Base-by-base conservation (phyloP, 208 protist species). In the Phytomonas francai region DNA sequence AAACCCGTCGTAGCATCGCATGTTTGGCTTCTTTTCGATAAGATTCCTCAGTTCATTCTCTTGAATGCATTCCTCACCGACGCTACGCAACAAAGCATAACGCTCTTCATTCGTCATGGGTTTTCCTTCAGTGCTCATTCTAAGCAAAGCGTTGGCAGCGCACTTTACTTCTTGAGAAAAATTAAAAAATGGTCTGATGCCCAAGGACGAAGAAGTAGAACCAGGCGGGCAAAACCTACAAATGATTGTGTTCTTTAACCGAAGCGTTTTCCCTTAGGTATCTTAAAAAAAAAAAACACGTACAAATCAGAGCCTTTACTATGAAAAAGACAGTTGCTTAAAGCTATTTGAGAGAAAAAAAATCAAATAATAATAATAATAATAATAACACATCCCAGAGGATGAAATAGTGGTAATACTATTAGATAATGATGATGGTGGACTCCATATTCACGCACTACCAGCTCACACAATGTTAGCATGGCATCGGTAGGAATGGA, bases 1-100 rank as follows among this genome's bases (percentile, higher is more conserved):
- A 76, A 99, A 99, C 33, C 99, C 99, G 77, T 99, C 98, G 84
- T 99, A 99, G 68, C 87, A 96, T 62, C 88, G 90, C 39, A 97
- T 88, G 42, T 73, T 75, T 2, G 90, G 82, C 78, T 98, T 99
- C 73, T 97, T 97, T 42, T 81, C 76, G 16, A 99, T 59, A 1
- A 99, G 72, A 39, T 83, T 83, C 8, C 74, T 76, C 25, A 99
- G 83, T 75, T 99, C 98, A 30, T 71, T 83, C 34, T 96, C 89
- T 61, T 95, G 77, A 57, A 98, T 95, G 79, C 97, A 98, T 81
- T 99, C 98, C 77, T 99, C 98, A 56, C 91, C 97, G 16, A 99
- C 95, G 36, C 82, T 90, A 33, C 84, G 91, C 12, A 98, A 67
- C 0, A 97, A 71, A 0, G 78, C 70, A 71, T 91, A 97, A 30